A percentile compares a stretch with the other conserved stretches of the same genome.
Conservation (phyloP, 2,329 filamentous ascomycete genomes). For the Neocatenulostroma microsporum region DNA sequence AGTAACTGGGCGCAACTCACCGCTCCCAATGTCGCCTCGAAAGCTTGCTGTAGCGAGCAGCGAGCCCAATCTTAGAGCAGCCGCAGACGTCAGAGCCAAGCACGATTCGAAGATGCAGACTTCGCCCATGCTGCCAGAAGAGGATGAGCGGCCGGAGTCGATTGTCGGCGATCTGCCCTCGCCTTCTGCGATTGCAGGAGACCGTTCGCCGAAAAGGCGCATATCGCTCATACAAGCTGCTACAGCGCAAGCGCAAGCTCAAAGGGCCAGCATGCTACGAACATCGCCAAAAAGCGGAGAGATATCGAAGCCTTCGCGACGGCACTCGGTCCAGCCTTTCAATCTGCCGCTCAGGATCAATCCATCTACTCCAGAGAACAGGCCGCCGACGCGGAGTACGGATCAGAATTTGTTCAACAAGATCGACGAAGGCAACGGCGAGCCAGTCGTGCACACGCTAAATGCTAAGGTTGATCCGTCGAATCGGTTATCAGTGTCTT, state of each 20-base stretch:
- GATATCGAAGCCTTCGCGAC: not conserved
- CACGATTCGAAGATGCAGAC: constrained; percentile 16
- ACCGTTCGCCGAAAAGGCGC: constrained; percentile 6
- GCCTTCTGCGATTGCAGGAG: constrained; percentile 8
- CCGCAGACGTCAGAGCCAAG: constrained; percentile 3
- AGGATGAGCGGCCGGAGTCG: constrained; percentile 13
- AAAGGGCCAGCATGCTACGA: not conserved
- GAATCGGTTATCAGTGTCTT: not conserved
- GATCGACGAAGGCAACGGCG: constrained; percentile 12
- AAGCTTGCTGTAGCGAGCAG: constrained; percentile 8
- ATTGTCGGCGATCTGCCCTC: constrained; percentile 17
- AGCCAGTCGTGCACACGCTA: constrained; percentile 19
- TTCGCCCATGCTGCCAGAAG: constrained; percentile 7
- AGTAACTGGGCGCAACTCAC: constrained; percentile 1
- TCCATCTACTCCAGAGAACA: constrained; percentile 22
- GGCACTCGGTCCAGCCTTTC: constrained; percentile 12
- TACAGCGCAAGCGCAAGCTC: not conserved
- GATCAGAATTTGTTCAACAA: constrained; percentile 7
- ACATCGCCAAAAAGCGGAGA: too few species aligned
- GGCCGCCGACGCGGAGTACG: constrained; percentile 4
- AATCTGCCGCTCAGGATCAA: constrained; percentile 28
- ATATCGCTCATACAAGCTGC: constrained; percentile 8
- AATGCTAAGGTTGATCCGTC: constrained; percentile 18
- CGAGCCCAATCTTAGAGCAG: constrained; percentile 10
- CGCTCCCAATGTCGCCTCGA: constrained; percentile 3